Evolutionary conservation across 2,329 filamentous ascomycete species (phyloP).

Genomic region (Penicillium sp.): DNA sequence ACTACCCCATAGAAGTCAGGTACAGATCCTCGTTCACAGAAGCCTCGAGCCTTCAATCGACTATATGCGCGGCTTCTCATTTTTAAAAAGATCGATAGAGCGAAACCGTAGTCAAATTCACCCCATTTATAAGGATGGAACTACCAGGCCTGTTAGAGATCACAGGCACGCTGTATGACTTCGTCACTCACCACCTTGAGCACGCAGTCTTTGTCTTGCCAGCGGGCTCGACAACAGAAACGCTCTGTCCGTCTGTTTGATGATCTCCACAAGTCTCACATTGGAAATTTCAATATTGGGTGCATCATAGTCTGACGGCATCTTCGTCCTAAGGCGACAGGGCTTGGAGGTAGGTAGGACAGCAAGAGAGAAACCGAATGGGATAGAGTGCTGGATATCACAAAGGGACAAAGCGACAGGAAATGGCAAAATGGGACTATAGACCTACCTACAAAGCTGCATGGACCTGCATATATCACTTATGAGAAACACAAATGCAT

Average conservation of each 20-base stretch:
- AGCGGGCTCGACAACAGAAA: not conserved
- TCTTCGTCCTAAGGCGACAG: accelerated
- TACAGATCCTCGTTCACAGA: not conserved
- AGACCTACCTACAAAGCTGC: too few relatives aligned
- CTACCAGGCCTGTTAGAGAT: not conserved
- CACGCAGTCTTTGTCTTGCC: not conserved
- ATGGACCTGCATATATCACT: too few relatives aligned
- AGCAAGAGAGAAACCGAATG: too few relatives aligned
- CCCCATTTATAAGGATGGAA: not conserved
- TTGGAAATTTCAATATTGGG: not conserved
- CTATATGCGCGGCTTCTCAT: not conserved
- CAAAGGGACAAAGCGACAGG: too few relatives aligned
- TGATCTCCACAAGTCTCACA: not conserved
- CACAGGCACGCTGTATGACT: not conserved
- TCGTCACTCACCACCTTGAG: not conserved
- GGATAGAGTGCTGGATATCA: too few relatives aligned
- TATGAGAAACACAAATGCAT: not conserved
- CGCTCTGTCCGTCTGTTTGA: not conserved
- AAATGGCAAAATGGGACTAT: too few relatives aligned
- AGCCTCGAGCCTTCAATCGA: not conserved
- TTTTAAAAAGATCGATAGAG: not conserved
- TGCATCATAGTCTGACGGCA: not conserved
- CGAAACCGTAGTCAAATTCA: too few relatives aligned
- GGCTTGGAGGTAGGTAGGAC: not conserved
- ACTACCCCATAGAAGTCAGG: not conserved